Conservation (phyloP, 306 rosid genomes). For the Arachis hypogaea region DNA sequence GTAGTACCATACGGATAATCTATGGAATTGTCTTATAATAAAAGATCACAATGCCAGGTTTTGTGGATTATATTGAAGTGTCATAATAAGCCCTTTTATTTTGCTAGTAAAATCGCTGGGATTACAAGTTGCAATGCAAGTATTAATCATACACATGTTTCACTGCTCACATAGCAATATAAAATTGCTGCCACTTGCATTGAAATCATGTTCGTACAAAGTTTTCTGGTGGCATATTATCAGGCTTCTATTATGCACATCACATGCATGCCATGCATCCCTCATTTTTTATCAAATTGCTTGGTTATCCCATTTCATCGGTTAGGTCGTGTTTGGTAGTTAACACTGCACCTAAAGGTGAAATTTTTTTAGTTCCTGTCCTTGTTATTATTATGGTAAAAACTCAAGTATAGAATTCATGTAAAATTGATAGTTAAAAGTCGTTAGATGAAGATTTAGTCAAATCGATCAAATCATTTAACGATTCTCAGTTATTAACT, state of each 20-base stretch:
- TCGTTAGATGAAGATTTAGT: no score
- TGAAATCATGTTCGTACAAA: slow-evolving; percentile 27
- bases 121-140: slow-evolving; percentile 6
- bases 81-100: not conserved
- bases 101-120: not conserved
- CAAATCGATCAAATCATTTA: no score
- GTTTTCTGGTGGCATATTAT: slow-evolving; percentile 28
- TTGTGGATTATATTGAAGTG: not conserved
- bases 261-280: slow-evolving; percentile 29
- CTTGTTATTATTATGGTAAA: no score
- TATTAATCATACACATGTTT: slow-evolving; percentile 7
- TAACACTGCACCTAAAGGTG: no score
- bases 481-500: no score
- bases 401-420: no score
- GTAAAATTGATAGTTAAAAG: no score
- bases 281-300: no score
- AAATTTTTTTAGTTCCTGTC: no score
- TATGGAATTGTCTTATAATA: slow-evolving; percentile 5
- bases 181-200: slow-evolving; percentile 16
- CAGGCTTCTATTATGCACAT: slow-evolving; percentile 25
- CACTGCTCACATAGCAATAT: not conserved
- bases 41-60: not conserved
- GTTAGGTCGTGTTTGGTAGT: no score
- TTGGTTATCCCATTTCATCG: no score
- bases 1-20: slow-evolving; percentile 14